A percentile compares a stretch with the other conserved stretches of the same genome.
These are phyloP conservation scores for Cystobasidium onofrii DNA, from an alignment of 768 basidiomycete genomes.

Conservation along the genomic window DNA sequence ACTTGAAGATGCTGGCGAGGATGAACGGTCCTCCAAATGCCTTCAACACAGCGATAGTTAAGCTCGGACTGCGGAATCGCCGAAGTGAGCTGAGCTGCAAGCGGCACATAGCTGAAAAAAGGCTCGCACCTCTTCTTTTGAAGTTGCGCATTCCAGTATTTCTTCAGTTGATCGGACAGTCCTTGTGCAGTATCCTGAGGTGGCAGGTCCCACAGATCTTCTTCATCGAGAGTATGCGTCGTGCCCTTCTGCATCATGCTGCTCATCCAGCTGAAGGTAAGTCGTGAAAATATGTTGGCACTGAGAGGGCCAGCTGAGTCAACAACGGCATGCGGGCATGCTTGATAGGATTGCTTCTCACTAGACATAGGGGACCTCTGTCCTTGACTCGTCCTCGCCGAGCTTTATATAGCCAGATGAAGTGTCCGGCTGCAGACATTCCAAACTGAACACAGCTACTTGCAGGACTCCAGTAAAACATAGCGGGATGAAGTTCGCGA, in stretches of 20 bases:
- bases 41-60: constrained; percentile 65
- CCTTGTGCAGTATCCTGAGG: constrained; percentile 7
- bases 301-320: constrained; percentile 32
- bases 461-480: constrained; percentile 50
- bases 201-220: constrained; percentile 67
- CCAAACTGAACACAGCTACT: constrained; percentile 55
- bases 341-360: too few species aligned
- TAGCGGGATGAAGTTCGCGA: constrained; percentile 44
- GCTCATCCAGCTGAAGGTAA: constrained; percentile 78
- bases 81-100: too few species aligned
- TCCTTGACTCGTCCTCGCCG: constrained; percentile 30
- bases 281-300: constrained; percentile 43
- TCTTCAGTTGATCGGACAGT: background rate
- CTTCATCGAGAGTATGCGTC: constrained; percentile 62
- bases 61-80: constrained; percentile 48
- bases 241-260: constrained; percentile 53
- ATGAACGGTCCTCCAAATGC: constrained; percentile 72
- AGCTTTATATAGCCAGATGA: constrained; percentile 28
- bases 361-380: constrained; percentile 2
- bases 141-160: constrained; percentile 27
- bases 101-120: too few species aligned
- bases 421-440: constrained; percentile 61
- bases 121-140: constrained; percentile 43
- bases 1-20: constrained; percentile 45
- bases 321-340: too few species aligned